Evolutionary conservation across 495 filamentous ascomycete species (phyloP).

Genomic region (Lophium mytilinum): DNA sequence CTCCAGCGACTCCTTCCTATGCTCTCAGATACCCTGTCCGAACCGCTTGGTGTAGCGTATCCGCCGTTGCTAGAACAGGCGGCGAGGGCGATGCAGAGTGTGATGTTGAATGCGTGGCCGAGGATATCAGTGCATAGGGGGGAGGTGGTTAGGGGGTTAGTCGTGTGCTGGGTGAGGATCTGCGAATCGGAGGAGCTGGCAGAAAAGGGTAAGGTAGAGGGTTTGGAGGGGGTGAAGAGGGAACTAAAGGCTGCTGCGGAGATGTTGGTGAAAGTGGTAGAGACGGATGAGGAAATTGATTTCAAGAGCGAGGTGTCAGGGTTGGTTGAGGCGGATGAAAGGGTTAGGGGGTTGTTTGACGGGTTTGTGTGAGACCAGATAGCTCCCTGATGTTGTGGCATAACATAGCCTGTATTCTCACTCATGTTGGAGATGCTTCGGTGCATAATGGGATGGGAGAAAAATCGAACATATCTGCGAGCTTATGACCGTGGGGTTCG

Average conservation of each 20-base stretch:
- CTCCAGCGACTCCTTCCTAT: slow-evolving; percentile 66
- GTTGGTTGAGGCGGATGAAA: slow-evolving; percentile 12
- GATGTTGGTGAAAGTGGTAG: slow-evolving; percentile 33
- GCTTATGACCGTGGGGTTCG: too few relatives aligned
- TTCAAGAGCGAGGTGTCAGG: slow-evolving; percentile 12
- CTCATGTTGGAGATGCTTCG: too few relatives aligned
- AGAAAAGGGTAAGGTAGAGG: not conserved
- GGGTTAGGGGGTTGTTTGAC: slow-evolving; percentile 16
- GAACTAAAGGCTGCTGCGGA: slow-evolving; percentile 41
- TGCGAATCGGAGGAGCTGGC: slow-evolving; percentile 34
- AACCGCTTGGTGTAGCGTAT: slow-evolving; percentile 59
- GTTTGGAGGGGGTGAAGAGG: slow-evolving; percentile 33
- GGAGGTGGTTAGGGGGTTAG: slow-evolving; percentile 59
- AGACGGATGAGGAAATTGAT: slow-evolving; percentile 20
- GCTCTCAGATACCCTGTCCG: slow-evolving; percentile 53
- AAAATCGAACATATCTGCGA: too few relatives aligned
- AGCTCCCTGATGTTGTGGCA: too few relatives aligned
- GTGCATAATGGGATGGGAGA: too few relatives aligned
- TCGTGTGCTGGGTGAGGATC: slow-evolving; percentile 59
- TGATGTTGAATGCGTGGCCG: slow-evolving; percentile 67
- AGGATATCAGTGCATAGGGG: slow-evolving; percentile 55
- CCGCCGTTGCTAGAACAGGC: slow-evolving; percentile 48
- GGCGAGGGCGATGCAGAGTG: slow-evolving; percentile 44
- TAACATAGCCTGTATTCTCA: too few relatives aligned
- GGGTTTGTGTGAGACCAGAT: not conserved